Percentiles rank a stretch among this genome's conserved stretches.
phyloP scores from a whole-genome alignment of 495 filamentous ascomycete genomes.

The Mycothermus thermophilus region DNA sequence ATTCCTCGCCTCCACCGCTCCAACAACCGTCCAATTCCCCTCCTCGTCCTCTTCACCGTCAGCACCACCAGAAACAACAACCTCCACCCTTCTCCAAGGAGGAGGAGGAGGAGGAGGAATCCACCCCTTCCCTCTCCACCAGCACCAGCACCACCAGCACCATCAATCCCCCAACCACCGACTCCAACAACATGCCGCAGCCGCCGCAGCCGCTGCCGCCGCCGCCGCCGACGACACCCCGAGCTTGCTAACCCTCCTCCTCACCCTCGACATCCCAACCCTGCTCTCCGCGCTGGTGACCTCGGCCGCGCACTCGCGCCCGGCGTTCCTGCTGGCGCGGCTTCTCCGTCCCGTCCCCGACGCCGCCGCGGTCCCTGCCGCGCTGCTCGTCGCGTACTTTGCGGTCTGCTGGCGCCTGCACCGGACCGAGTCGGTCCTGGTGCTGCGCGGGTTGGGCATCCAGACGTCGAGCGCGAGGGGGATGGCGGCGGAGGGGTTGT shows the following conservation, averaged over 20 bases:
- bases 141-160: background rate
- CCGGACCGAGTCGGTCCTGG: conserved; percentile 71
- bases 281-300: conserved; percentile 23
- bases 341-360: conserved; percentile 25
- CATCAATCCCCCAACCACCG: too few species aligned
- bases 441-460: conserved; percentile 79
- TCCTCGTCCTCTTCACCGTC: conserved; percentile 1
- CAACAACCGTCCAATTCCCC: background rate
- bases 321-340: conserved; percentile 27
- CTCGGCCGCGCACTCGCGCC: conserved; percentile 15
- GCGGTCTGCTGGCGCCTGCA: conserved; percentile 26
- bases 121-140: too few species aligned
- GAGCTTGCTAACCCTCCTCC: conserved; percentile 2
- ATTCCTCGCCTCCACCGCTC: conserved; percentile 5
- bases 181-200: too few species aligned
- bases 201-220: too few species aligned
- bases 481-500: conserved; percentile 24
- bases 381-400: conserved; percentile 18
- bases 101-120: too few species aligned
- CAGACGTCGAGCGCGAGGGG: conserved; percentile 46
- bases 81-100: too few species aligned
- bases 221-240: too few species aligned
- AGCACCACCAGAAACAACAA: conserved; percentile 6
- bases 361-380: conserved; percentile 14
- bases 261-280: conserved; percentile 6